Percentiles rank a stretch among this genome's conserved stretches.
phyloP scores from a whole-genome alignment of 2,329 filamentous ascomycete genomes.

The Aaosphaeria arxii region DNA sequence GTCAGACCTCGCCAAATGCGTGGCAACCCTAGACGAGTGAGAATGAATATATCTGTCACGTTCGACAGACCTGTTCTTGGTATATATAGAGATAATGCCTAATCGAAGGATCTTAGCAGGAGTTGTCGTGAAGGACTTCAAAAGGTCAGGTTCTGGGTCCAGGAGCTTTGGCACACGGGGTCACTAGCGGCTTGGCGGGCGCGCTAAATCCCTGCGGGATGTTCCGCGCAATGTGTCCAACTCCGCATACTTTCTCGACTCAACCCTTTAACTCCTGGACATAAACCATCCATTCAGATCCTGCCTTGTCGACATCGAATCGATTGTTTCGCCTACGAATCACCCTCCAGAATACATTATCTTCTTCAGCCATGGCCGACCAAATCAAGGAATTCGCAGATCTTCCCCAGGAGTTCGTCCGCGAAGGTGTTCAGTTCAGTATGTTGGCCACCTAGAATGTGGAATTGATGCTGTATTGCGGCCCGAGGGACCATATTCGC shows the following conservation, averaged over 20 bases:
- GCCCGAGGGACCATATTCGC: no score
- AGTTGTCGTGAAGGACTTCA: neutral
- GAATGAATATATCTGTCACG: no score
- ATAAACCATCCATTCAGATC: no score
- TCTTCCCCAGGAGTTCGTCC: constrained; percentile 34
- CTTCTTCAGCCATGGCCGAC: constrained; percentile 2
- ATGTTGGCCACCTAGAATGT: no score
- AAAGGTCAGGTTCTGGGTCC: neutral
- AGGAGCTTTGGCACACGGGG: neutral
- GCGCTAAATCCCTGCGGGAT: constrained; percentile 9
- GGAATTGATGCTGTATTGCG: no score
- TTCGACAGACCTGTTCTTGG: no score
- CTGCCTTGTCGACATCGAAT: no score
- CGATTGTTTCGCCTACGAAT: no score
- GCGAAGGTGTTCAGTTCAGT: constrained; percentile 47
- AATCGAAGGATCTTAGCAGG: neutral
- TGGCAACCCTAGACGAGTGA: no score
- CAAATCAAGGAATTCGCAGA: constrained; percentile 69
- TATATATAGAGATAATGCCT: no score
- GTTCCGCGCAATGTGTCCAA: constrained; percentile 5
- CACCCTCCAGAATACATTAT: no score
- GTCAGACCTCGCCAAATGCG: no score
- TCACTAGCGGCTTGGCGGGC: neutral
- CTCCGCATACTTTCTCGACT: neutral
- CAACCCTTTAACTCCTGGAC: neutral